Evolutionary conservation across 2,329 filamentous ascomycete species (phyloP), one percentile per base, ranked within the genome.

Genomic region (Didymella arachidicola): DNA sequence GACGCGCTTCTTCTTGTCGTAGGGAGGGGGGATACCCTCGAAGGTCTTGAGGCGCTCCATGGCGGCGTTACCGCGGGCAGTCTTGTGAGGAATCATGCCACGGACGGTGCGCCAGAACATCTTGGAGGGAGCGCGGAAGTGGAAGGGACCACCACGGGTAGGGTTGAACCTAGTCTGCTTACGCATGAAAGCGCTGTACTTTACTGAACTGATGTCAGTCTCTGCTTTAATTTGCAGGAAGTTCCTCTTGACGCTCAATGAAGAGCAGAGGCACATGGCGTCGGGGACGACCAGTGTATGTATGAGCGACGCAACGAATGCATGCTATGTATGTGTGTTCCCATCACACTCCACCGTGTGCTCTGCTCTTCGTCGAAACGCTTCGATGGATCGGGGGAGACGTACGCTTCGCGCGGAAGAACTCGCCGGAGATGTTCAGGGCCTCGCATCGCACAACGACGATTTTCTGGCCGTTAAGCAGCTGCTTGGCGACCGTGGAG

Each of bases 91-190:
- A 74, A 99, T 96, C 95, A 99, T 99, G 82, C 95, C 95, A 82
- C 95, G 94, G 84, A 99, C 92, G 80, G 95, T 93, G 91, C 97
- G 97, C 91, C 97, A 99, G 90, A 99, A 97, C 87, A 99, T 97
- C 84, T 96, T 91, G 78, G 93, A 96, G 68, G 95, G 95, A 76
- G 94, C 93, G 81, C 95, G 95, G 93, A 97, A 98, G 86, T 99
- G 95, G 93, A 98, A 99, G 83, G 95, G 95, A 86, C 94, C 94
- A 89, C 94, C 95, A 81, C 94, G 93, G 77, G 93, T 97, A 80
- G 95, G 93, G 89, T 99, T 99, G 91, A 89, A 99, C 84, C 95
- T 92, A 82, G 95, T 99, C 86, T 96, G 95, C 91, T 99, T 99
- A 88, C 95, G 93, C 79, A 99, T 90, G 88, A 98, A 98, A 83